A percentile compares a stretch with the other conserved stretches of the same genome.
These are phyloP conservation scores for Eucalyptus regnans DNA, from an alignment of 345 rosid genomes.

Conservation along the genomic window DNA sequence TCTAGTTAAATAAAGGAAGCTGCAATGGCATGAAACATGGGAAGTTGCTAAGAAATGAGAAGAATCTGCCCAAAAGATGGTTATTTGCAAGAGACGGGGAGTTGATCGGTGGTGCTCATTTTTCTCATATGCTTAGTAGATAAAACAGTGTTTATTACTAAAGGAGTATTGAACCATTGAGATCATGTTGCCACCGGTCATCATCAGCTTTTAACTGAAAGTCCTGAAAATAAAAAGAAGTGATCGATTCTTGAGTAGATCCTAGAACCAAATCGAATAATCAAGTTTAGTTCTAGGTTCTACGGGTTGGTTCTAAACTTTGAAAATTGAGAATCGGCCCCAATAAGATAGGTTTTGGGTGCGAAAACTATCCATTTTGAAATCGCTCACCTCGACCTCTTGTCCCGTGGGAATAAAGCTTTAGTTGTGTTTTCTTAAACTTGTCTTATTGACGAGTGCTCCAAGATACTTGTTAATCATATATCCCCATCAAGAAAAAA, in stretches of 20 bases:
- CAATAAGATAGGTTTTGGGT: no score
- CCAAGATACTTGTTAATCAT: background rate
- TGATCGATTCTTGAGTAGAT: background rate
- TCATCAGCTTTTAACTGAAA: no score
- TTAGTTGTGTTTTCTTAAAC: background rate
- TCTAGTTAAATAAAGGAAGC: background rate
- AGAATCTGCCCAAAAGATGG: background rate
- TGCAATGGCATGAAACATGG: background rate
- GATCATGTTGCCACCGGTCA: background rate
- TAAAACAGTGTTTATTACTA: background rate
- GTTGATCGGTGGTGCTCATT: background rate
- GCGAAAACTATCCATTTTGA: no score
- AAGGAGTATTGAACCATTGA: background rate
- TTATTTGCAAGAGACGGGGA: background rate
- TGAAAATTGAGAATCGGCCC: background rate
- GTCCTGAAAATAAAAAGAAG: no score
- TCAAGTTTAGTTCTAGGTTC: no score
- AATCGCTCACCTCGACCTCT: accelerated
- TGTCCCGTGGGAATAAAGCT: accelerated
- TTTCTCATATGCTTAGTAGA: background rate
- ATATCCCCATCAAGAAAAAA: accelerated
- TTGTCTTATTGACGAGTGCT: accelerated
- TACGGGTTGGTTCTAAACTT: background rate
- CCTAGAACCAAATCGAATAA: accelerated
- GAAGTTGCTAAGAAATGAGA: background rate